phyloP scores from a whole-genome alignment of 257 asterid species.

The Marsdenia floribunda region DNA sequence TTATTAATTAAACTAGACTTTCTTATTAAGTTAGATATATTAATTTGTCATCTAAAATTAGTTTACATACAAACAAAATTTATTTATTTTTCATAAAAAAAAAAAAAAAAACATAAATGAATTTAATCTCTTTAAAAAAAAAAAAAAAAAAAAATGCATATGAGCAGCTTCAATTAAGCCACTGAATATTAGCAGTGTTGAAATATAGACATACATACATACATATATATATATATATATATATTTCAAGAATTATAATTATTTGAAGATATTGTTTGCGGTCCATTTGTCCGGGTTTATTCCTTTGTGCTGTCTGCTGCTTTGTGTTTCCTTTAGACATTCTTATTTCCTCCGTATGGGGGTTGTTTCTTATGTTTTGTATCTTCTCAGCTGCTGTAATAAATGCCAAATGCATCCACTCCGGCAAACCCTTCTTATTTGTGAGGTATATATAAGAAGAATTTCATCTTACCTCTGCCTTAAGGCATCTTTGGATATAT shows the following conservation, averaged over 20 bases:
- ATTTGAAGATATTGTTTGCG: neutral
- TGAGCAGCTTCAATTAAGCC: neutral
- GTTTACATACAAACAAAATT: too few species aligned
- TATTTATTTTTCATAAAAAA: too few species aligned
- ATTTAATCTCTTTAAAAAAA: too few species aligned
- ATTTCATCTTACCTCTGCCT: neutral
- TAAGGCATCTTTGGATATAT: neutral
- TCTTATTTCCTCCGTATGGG: neutral
- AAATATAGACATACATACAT: too few species aligned
- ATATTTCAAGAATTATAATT: neutral
- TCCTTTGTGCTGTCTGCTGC: neutral
- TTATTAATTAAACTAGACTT: too few species aligned
- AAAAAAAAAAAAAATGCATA: too few species aligned
- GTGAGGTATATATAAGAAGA: neutral
- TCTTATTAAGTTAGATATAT: too few species aligned
- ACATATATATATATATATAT: too few species aligned
- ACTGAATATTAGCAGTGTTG: neutral
- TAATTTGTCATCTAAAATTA: too few species aligned
- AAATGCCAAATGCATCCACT: neutral
- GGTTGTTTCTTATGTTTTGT: too few species aligned
- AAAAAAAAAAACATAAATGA: too few species aligned
- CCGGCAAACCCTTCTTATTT: neutral
- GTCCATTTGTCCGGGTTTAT: neutral
- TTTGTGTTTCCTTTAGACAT: neutral
- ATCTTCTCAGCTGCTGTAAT: neutral